Evolutionary conservation across 2,329 filamentous ascomycete genomes (phyloP).

Genomic region (Spiromastix sp.): DNA sequence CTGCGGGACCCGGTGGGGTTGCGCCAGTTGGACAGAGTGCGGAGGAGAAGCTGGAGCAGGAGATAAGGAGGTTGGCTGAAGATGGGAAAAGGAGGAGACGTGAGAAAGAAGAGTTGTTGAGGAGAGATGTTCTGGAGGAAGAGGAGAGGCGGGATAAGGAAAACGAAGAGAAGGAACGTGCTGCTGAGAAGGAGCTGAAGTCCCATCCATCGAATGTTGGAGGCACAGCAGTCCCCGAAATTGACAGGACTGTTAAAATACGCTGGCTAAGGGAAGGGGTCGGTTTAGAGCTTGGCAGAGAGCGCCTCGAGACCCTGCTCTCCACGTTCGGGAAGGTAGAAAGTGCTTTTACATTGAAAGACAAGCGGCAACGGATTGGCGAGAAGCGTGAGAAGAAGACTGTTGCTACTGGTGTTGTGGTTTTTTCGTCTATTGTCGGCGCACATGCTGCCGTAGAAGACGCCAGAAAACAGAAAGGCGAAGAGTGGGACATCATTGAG

Average conservation of each 20-base stretch:
- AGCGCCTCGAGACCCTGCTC: conserved; percentile 39
- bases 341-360: conserved; percentile 43
- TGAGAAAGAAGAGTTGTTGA: conserved; percentile 38
- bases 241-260: conserved; percentile 49
- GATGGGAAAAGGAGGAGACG: conserved; percentile 41
- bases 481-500: conserved; percentile 40
- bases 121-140: conserved; percentile 34
- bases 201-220: conserved; percentile 25
- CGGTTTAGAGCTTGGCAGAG: conserved; percentile 37
- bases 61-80: conserved; percentile 43
- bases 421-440: conserved; percentile 48
- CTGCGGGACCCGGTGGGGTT: conserved; percentile 13
- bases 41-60: conserved; percentile 37
- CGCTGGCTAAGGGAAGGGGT: conserved; percentile 43
- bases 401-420: conserved; percentile 43
- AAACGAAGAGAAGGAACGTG: conserved; percentile 35
- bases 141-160: conserved; percentile 20
- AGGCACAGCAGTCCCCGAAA: conserved; percentile 37
- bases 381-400: conserved; percentile 42
- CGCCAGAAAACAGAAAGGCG: conserved; percentile 30
- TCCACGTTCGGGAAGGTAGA: conserved; percentile 47
- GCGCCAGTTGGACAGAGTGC: conserved; percentile 38
- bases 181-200: conserved; percentile 26
- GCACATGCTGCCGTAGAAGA: conserved; percentile 48
- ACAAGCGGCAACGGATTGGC: conserved; percentile 43